Conservation (phyloP, 441 rosid genomes). For the Geranium incanum region DNA sequence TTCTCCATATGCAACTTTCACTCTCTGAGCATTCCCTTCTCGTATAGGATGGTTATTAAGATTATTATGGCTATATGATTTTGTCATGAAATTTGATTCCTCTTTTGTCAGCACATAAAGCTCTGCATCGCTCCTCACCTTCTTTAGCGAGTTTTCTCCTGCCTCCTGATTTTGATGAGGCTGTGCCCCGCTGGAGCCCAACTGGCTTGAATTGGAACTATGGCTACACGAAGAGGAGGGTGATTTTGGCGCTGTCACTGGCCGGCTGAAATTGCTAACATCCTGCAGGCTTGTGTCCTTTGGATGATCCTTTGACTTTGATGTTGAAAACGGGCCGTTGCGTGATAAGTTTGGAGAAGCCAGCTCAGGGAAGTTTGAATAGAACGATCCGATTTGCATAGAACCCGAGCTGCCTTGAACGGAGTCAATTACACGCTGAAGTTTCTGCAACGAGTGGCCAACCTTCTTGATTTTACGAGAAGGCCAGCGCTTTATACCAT, state of each 20-base stretch:
- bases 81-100: slow-evolving; percentile 28
- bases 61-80: slow-evolving; percentile 42
- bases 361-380: slow-evolving; percentile 53
- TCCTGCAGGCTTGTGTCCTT: slow-evolving; percentile 25
- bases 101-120: slow-evolving; percentile 41
- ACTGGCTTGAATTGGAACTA: slow-evolving; percentile 66
- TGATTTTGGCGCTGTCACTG: slow-evolving; percentile 34
- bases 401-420: slow-evolving; percentile 67
- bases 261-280: slow-evolving; percentile 22
- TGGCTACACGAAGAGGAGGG: slow-evolving; percentile 61
- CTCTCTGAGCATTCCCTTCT: slow-evolving; percentile 43
- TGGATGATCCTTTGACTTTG: slow-evolving; percentile 29
- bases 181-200: slow-evolving; percentile 56
- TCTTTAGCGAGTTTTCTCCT: slow-evolving; percentile 31
- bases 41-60: slow-evolving; percentile 29
- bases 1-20: slow-evolving; percentile 52
- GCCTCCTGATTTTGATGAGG: slow-evolving; percentile 28
- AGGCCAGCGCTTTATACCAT: slow-evolving; percentile 86
- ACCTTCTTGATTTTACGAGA: slow-evolving; percentile 93
- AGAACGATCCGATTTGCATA: slow-evolving; percentile 58
- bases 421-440: slow-evolving; percentile 69
- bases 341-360: slow-evolving; percentile 42
- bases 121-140: slow-evolving; percentile 40
- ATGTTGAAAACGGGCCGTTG: slow-evolving; percentile 28
- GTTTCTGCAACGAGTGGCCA: slow-evolving; percentile 73